Conservation (phyloP, 371 early-diverging fungal genomes). For the Thermomucor indicae-seudaticae region DNA sequence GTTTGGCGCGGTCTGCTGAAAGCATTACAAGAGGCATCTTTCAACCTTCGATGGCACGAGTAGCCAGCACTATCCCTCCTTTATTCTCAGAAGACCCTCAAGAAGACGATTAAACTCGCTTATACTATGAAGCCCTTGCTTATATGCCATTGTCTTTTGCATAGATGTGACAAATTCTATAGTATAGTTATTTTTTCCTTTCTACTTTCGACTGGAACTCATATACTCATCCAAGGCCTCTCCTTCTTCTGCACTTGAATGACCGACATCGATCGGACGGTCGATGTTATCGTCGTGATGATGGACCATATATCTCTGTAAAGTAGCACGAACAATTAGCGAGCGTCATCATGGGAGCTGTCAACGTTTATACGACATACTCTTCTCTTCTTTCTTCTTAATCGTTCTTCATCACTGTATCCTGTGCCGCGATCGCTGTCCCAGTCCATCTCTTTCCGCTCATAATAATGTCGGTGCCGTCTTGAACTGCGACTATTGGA, state of each 20-base stretch:
- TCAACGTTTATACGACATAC: no score
- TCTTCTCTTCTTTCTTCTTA: slow-evolving; percentile 10
- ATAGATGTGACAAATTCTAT: no score
- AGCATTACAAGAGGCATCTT: no score
- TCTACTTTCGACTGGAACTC: no score
- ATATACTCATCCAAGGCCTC: slow-evolving; percentile 20
- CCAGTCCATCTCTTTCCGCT: slow-evolving; percentile 11
- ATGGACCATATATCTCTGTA: not conserved
- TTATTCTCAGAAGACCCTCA: no score
- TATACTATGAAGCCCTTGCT: no score
- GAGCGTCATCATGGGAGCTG: not conserved
- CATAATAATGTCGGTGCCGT: slow-evolving; percentile 5
- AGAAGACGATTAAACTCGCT: no score
- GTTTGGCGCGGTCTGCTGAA: no score
- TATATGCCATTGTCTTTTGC: no score
- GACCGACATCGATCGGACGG: slow-evolving; percentile 1
- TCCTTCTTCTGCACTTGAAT: slow-evolving; percentile 18
- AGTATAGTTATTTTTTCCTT: no score
- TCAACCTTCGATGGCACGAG: no score
- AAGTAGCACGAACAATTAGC: not conserved
- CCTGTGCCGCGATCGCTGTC: slow-evolving; percentile 12
- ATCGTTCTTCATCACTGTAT: slow-evolving; percentile 11
- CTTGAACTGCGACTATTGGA: slow-evolving; percentile 3
- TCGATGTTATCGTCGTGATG: slow-evolving; percentile 7
- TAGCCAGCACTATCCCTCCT: no score